phyloP scores from a whole-genome alignment of 2,329 filamentous ascomycete genomes.

The Aspergillus cejpii region DNA sequence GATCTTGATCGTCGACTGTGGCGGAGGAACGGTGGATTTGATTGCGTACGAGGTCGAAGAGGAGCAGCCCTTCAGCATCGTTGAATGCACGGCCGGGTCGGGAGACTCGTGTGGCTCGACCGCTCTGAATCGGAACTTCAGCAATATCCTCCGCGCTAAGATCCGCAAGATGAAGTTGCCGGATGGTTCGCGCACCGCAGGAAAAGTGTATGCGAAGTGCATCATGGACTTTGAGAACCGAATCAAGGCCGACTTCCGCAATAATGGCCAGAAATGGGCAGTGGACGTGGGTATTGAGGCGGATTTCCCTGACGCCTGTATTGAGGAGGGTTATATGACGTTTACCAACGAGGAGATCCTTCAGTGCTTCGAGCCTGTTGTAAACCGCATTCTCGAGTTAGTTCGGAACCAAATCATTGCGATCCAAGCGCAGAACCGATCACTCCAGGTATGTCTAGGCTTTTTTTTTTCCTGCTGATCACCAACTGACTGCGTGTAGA shows the following conservation, averaged over 20 bases:
- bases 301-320: conserved; percentile 93
- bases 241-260: conserved; percentile 98
- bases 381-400: conserved; percentile 91
- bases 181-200: conserved; percentile 93
- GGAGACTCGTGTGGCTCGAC: conserved; percentile 98
- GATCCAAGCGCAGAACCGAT: conserved; percentile 92
- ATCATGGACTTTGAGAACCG: conserved; percentile 99
- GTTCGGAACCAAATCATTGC: conserved; percentile 98
- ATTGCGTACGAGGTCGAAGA: conserved; percentile 99
- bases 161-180: conserved; percentile 99
- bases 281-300: conserved; percentile 98
- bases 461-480: background rate
- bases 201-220: conserved; percentile 96
- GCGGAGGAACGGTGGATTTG: conserved; percentile 96
- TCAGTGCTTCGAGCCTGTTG: conserved; percentile 97
- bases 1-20: conserved; percentile 96
- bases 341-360: conserved; percentile 99
- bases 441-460: conserved; percentile 59
- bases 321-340: conserved; percentile 99
- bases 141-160: conserved; percentile 94
- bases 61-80: conserved; percentile 92
- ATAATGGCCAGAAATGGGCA: conserved; percentile 98
- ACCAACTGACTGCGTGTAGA: conserved; percentile 45
- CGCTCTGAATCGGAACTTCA: conserved; percentile 94
- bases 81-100: conserved; percentile 93